Evolutionary conservation across 306 rosid species (phyloP).

Genomic region (Biancaea sappan): DNA sequence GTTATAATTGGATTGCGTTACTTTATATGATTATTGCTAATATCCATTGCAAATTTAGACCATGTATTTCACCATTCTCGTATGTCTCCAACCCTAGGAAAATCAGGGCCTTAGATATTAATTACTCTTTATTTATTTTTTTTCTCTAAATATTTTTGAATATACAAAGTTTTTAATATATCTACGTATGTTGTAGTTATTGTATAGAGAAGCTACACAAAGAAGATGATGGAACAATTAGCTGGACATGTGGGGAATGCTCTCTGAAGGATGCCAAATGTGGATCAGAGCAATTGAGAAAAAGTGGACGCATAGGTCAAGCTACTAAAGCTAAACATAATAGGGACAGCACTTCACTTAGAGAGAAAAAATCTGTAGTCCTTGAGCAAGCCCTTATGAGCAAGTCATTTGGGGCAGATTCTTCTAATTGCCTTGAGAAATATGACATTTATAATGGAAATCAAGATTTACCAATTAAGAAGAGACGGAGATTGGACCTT

Average conservation of each 20-base stretch:
- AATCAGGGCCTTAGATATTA: not conserved
- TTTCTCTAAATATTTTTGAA: slow-evolving; percentile 2
- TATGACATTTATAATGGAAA: not conserved
- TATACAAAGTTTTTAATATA: not conserved
- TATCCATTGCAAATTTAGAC: not conserved
- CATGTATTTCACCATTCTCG: not conserved
- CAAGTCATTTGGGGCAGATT: slow-evolving; percentile 10
- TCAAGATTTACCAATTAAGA: not conserved
- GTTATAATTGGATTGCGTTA: not conserved
- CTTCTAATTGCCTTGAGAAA: not conserved
- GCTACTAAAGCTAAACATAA: slow-evolving; percentile 28
- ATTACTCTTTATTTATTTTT: not conserved
- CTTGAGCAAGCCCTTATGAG: not conserved
- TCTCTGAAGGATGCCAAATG: slow-evolving; percentile 25
- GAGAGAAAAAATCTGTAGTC: slow-evolving; percentile 4
- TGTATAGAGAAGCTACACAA: slow-evolving; percentile 21
- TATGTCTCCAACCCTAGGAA: not conserved
- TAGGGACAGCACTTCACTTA: slow-evolving; percentile 1
- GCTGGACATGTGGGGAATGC: slow-evolving; percentile 43
- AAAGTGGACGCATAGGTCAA: slow-evolving; percentile 37
- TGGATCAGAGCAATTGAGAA: slow-evolving; percentile 13
- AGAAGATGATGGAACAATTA: slow-evolving; percentile 29
- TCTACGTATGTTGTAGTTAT: slow-evolving; percentile 28
- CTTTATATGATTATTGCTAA: not conserved
- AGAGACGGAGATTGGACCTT: not conserved